A percentile compares a stretch with the other conserved stretches of the same genome.
phyloP scores from a whole-genome alignment of 1,139 yeast species.

The Candida gigantensis region DNA sequence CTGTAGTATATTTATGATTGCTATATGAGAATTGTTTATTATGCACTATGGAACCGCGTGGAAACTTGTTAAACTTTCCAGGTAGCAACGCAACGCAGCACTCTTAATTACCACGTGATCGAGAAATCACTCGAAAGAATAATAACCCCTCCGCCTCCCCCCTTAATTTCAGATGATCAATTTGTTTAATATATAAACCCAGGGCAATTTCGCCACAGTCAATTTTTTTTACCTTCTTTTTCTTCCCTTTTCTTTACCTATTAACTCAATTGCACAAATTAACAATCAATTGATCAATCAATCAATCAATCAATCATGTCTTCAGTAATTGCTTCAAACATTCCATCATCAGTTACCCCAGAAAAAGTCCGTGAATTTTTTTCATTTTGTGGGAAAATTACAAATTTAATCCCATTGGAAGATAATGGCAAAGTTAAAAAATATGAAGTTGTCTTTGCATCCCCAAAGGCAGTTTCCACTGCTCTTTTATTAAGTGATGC shows the following conservation, averaged over 20 bases:
- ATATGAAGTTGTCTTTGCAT: slow-evolving; percentile 55
- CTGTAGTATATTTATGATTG: no score
- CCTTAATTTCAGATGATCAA: no score
- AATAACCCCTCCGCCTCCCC: no score
- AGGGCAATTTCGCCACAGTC: no score
- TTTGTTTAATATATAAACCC: no score
- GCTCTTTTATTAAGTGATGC: slow-evolving; percentile 75
- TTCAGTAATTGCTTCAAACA: slow-evolving; percentile 57
- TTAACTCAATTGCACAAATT: neutral
- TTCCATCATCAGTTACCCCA: slow-evolving; percentile 55
- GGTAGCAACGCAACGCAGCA: no score
- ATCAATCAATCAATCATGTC: slow-evolving; percentile 29
- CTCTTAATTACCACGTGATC: no score
- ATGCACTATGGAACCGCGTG: no score
- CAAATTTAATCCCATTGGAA: slow-evolving; percentile 9
- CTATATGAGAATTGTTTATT: no score
- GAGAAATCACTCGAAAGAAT: no score
- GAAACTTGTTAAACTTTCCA: no score
- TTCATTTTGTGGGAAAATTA: slow-evolving; percentile 74
- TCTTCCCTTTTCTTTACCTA: neutral
- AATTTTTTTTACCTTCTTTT: no score
- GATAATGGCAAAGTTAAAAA: slow-evolving; percentile 27
- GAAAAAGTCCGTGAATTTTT: slow-evolving; percentile 68
- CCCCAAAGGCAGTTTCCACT: slow-evolving; percentile 67
- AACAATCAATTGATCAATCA: neutral